Evolutionary conservation across 306 rosid genomes (phyloP).

Genomic region (Pyrus pyrifolia): DNA sequence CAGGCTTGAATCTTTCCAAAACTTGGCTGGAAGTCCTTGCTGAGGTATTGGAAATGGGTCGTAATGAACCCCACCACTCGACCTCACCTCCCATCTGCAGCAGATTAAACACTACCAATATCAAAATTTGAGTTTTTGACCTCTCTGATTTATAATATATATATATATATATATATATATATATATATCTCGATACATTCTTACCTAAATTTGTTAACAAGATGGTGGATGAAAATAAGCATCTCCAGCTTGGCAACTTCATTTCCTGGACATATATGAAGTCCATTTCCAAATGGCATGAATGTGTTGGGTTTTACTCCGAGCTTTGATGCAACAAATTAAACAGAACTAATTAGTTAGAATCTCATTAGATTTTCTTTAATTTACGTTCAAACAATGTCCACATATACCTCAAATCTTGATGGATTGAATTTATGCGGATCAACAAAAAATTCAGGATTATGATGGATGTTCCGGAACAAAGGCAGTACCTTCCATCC

Average conservation of each 20-base stretch:
- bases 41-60: conserved; percentile 21
- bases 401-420: conserved; percentile 17
- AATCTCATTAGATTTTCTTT: neutral
- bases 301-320: conserved; percentile 10
- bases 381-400: neutral
- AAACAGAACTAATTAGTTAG: neutral
- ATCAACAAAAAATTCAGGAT: conserved; percentile 13
- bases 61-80: conserved; percentile 1
- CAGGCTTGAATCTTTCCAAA: neutral
- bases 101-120: neutral
- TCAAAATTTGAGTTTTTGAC: neutral
- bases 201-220: conserved; percentile 21
- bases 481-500: conserved; percentile 26
- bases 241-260: conserved; percentile 22
- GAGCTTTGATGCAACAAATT: neutral
- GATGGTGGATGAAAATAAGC: conserved; percentile 20
- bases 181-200: no score
- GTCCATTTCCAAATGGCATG: conserved; percentile 25
- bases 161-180: no score
- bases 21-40: conserved; percentile 18
- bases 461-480: conserved; percentile 23
- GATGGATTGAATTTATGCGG: conserved; percentile 11
- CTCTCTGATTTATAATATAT: no score
- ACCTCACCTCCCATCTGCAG: conserved; percentile 14
- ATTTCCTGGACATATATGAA: conserved; percentile 24